Evolutionary conservation across 2,329 filamentous ascomycete species (phyloP), one percentile per base, ranked within the genome.

Genomic region (Cytospora mali): DNA sequence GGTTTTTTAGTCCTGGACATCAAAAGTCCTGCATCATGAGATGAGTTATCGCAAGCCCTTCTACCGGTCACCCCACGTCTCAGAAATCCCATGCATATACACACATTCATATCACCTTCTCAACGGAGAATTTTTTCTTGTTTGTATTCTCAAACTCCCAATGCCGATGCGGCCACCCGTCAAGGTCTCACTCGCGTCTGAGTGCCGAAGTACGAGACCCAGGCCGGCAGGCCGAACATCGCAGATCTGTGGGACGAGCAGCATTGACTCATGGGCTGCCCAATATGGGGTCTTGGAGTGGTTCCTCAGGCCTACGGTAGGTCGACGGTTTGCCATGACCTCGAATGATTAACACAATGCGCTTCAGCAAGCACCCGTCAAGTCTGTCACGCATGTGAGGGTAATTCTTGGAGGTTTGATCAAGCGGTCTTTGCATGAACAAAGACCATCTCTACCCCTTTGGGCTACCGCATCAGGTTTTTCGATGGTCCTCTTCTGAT

Each of bases 141-240:
- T 27, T 27, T 53, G 35, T 48, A 23, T 23, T 21, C 7, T 23
- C 42, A 46, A 46, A 46, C 50, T 33, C 23, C 42, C 55, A 25
- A 48, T 62, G 61, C 61, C 55, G 55, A 53, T 58, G 61, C 55
- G 50, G 55, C 9, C 50, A 42, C 39, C 55, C 61, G 50, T 58
- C 55, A 31, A 27, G 58, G 61, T 62, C 50, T 62, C 61, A 62
- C 55, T 31, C 56, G 55, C 54, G 55, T 27, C 28, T 11, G 42
- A 59, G 27, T 57, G 27, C 55, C 55, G 55, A 33, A 21, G 61
- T 29, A 51, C 35, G 61, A 21, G 39, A 58, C 35, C 9, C 33
- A 21, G 28, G n/a, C 51, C n/a, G 48, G 33, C 53, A 42, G 49
- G 33, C 27, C 21, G 21, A 23, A 27, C 61, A 62, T 35, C 48